Conservation (phyloP, 2,329 filamentous ascomycete species). For the Xylariales sp. region DNA sequence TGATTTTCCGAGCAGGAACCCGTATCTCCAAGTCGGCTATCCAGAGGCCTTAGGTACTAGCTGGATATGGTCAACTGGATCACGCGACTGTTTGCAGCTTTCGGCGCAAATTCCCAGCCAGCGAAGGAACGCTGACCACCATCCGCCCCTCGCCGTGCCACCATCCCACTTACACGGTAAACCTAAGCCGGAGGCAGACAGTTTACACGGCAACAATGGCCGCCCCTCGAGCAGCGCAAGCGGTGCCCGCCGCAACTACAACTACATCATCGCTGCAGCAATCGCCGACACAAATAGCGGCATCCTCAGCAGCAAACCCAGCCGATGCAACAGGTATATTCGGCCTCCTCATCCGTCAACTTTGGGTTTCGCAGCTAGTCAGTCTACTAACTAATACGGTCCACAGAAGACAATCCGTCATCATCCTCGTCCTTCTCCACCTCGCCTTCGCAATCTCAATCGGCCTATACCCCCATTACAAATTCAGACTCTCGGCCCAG, state of each 20-base stretch:
- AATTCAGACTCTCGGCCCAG: no score
- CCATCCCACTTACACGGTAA: background rate
- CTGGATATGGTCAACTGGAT: slow-evolving; percentile 7
- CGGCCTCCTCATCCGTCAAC: background rate
- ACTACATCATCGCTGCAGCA: slow-evolving; percentile 7
- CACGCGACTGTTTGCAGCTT: slow-evolving; percentile 8
- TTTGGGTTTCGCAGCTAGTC: slow-evolving; percentile 1
- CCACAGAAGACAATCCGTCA: slow-evolving; percentile 2
- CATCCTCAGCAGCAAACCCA: background rate
- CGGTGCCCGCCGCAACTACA: background rate
- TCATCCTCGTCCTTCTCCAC: slow-evolving; percentile 6
- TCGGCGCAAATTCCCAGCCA: slow-evolving; percentile 3
- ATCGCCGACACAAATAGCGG: slow-evolving; percentile 1
- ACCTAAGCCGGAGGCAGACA: background rate
- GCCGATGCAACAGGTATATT: slow-evolving; percentile 9
- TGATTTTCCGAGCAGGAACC: background rate
- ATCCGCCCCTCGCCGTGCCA: slow-evolving; percentile 5
- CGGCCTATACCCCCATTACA: slow-evolving; percentile 4
- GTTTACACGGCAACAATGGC: slow-evolving; percentile 8
- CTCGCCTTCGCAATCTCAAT: slow-evolving; percentile 10
- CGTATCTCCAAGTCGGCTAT: background rate
- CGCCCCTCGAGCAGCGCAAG: slow-evolving; percentile 5
- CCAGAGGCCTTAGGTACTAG: no score
- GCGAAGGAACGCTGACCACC: slow-evolving; percentile 1
- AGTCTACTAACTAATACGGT: slow-evolving; percentile 8